Evolutionary conservation across 805 yeast genomes (phyloP).

Genomic region (Blastobotrys chiropterorum): DNA sequence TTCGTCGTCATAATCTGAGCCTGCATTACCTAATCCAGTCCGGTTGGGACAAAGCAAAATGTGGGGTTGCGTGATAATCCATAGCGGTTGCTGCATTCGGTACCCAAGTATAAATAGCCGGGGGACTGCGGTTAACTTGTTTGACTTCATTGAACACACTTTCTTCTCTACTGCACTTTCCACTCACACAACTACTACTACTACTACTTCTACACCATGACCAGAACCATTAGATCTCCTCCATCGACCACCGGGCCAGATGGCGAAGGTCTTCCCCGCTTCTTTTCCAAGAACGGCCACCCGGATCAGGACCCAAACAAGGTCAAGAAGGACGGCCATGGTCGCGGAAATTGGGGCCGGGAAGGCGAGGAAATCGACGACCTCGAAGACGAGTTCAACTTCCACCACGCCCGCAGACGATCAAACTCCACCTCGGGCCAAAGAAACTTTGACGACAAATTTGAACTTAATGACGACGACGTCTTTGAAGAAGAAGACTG

Average conservation of each 20-base stretch:
- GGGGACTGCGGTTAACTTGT: too few relatives aligned
- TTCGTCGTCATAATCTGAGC: not conserved
- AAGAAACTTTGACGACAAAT: conserved; percentile 9
- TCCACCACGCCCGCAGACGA: conserved; percentile 31
- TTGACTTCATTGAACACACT: not conserved
- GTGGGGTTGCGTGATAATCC: not conserved
- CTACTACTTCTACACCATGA: conserved; percentile 10
- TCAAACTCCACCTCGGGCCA: conserved; percentile 28
- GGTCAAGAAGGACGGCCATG: conserved; percentile 79
- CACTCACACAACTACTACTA: not conserved
- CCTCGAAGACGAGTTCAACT: conserved; percentile 49
- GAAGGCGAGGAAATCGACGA: conserved; percentile 72
- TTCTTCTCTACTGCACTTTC: not conserved
- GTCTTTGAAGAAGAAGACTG: conserved; percentile 20
- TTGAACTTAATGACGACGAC: conserved; percentile 17
- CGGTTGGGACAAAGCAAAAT: not conserved
- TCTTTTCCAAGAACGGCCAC: conserved; percentile 74
- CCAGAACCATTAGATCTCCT: conserved; percentile 18
- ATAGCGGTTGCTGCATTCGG: not conserved
- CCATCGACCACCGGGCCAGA: conserved; percentile 7
- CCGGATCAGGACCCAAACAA: conserved; percentile 64
- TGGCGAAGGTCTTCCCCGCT: conserved; percentile 40
- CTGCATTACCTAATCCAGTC: not conserved
- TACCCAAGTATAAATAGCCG: not conserved
- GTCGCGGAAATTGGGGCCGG: conserved; percentile 83